Evolutionary conservation across 2,329 filamentous ascomycete species (phyloP).

Genomic region (Verticillium klebahnii): DNA sequence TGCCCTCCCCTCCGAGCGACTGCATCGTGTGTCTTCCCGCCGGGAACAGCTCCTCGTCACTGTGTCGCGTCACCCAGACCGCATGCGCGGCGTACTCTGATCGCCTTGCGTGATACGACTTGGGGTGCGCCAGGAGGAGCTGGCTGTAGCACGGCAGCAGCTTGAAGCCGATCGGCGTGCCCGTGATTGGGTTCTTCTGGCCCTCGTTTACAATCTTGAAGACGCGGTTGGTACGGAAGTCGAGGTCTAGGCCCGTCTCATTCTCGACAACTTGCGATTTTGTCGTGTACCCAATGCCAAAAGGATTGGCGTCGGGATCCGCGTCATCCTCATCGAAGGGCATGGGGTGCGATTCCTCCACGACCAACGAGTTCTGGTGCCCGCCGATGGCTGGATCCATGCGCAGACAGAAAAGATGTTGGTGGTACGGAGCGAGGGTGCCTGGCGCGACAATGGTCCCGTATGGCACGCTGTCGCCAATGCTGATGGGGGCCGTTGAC

Average conservation of each 20-base stretch:
- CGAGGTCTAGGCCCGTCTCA: conserved; percentile 44
- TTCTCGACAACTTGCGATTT: conserved; percentile 34
- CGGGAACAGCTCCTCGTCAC: conserved; percentile 37
- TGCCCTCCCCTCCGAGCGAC: conserved; percentile 35
- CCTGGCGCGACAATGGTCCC: conserved; percentile 62
- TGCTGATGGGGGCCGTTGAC: conserved; percentile 39
- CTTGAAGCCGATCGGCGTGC: conserved; percentile 41
- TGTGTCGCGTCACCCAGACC: conserved; percentile 40
- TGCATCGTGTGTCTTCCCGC: conserved; percentile 40
- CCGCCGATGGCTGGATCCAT: conserved; percentile 64
- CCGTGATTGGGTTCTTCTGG: conserved; percentile 34
- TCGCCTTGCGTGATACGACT: conserved; percentile 32
- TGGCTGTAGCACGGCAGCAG: conserved; percentile 41
- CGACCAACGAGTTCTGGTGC: conserved; percentile 45
- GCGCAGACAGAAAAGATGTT: conserved; percentile 62
- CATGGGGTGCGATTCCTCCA: conserved; percentile 35
- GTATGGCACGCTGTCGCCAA: conserved; percentile 49
- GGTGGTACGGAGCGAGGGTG: conserved; percentile 61
- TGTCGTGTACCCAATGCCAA: conserved; percentile 42
- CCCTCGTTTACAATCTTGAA: conserved; percentile 45
- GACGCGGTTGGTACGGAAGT: conserved; percentile 40
- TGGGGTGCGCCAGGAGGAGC: conserved; percentile 32
- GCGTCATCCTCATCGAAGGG: conserved; percentile 24
- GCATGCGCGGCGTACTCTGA: conserved; percentile 38
- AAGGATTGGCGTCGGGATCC: conserved; percentile 39